These are phyloP conservation scores for Straminergon stramineum DNA, from an alignment of 225 moss, liverwort and hornwort species.

Conservation along the genomic window DNA sequence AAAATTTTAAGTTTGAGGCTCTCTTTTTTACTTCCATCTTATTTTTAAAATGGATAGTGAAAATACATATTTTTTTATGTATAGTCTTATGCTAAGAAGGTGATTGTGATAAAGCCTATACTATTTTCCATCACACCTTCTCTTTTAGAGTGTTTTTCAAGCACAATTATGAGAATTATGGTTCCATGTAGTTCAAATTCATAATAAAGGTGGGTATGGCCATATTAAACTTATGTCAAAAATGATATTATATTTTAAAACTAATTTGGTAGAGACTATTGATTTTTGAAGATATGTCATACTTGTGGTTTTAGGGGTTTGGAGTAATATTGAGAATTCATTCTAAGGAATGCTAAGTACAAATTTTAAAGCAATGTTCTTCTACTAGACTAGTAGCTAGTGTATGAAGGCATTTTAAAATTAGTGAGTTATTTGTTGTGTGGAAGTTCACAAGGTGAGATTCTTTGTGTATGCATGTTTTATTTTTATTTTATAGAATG, in stretches of 20 bases:
- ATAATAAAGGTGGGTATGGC: background rate
- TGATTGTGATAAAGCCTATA: background rate
- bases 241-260: background rate
- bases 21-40: background rate
- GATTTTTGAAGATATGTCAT: background rate
- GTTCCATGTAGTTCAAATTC: background rate
- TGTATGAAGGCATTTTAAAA: background rate
- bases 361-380: background rate
- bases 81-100: background rate
- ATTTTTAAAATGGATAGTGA: background rate
- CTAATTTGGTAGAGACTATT: background rate
- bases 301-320: too few species aligned
- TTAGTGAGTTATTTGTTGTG: background rate
- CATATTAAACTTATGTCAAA: too few species aligned
- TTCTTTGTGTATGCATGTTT: background rate
- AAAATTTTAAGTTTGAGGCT: accelerated
- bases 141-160: background rate
- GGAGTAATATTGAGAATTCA: background rate
- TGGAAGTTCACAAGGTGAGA: accelerated
- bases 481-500: background rate
- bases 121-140: background rate
- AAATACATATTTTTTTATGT: too few species aligned
- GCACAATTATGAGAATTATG: background rate
- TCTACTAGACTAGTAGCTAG: too few species aligned
- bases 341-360: accelerated